Evolutionary conservation across 208 protist species (phyloP).

Genomic region (Entamoeba moshkovskii): DNA sequence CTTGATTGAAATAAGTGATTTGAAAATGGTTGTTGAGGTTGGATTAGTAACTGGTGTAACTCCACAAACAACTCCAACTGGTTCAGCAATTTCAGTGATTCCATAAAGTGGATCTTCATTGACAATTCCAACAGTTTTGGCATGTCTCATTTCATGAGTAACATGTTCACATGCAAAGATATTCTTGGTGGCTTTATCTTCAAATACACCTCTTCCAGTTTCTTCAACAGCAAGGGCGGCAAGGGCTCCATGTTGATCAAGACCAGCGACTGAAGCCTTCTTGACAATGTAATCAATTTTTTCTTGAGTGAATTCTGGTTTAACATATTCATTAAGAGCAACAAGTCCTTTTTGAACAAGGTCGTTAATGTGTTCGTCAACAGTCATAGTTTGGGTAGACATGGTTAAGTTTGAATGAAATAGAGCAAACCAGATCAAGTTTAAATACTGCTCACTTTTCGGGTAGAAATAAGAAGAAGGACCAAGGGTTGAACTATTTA

Average conservation of each 20-base stretch:
- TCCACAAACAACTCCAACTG: conserved; percentile 24
- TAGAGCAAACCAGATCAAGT: too few relatives aligned
- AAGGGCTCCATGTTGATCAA: not conserved
- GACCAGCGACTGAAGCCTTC: not conserved
- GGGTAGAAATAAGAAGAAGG: too few relatives aligned
- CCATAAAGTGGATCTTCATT: conserved; percentile 13
- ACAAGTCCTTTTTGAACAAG: too few relatives aligned
- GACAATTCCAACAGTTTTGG: conserved; percentile 34
- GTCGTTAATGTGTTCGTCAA: too few relatives aligned
- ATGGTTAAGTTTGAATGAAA: too few relatives aligned
- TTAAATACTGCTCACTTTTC: too few relatives aligned
- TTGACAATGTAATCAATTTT: too few relatives aligned
- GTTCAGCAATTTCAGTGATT: conserved; percentile 26
- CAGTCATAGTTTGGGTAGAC: too few relatives aligned
- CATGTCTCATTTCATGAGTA: not conserved
- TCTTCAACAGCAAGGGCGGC: conserved; percentile 23
- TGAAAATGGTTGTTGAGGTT: conserved; percentile 40
- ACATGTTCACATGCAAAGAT: too few relatives aligned
- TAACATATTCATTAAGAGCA: too few relatives aligned
- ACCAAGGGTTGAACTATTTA: too few relatives aligned
- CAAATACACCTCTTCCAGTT: conserved; percentile 33
- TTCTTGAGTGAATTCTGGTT: too few relatives aligned
- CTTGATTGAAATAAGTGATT: conserved; percentile 31
- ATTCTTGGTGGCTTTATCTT: conserved; percentile 41
- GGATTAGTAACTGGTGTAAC: conserved; percentile 36